Base-by-base conservation (phyloP, 495 filamentous ascomycete genomes). In the Lasiosphaeriaceae sp. region DNA sequence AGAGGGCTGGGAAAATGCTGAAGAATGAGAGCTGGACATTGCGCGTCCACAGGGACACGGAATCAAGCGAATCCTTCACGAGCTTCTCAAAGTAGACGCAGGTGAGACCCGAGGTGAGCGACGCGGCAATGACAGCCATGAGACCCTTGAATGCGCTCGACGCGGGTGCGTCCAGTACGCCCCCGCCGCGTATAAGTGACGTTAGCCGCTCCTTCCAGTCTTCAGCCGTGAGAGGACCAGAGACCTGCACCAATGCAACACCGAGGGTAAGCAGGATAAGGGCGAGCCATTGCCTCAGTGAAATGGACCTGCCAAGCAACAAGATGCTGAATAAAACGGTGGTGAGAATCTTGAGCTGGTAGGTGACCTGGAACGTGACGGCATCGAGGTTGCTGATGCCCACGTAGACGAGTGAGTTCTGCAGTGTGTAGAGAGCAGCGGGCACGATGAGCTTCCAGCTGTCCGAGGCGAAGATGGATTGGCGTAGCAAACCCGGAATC, bases 371-470 rank as follows among this genome's bases (percentile, higher is more conserved):
- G 66, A 88, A 89, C 7, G 83, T 83, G 12, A 86, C 83, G 6
- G 86, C 79, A 48, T 84, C 84, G 52, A 89, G 74, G 64, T 90
- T 89, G 62, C 84, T 86, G 35, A 90, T 77, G 16, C 84, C 87
- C 23, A 86, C 72, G 63, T 89, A 90, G 65, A 88, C 83, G 5
- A 90, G 72, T 12, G 84, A 83, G 64, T 88, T 90, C 46, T 89
- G 82, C 22, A 89, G 63, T 0, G 86, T 88, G 63, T 87, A 89
- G 5, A 90, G 77, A 47, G 76, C 72, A 11, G 86, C 87, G 4
- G 87, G 87, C 22, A 90, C 80, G 3, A 84, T 83, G 46, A 90
- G 72, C 62, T 89, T 89, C 86, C 87, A 90, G 72, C 86, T 85
- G 60, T 90, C 87, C 20, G 80, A 79, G 9, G 85, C 79, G 61